Percentiles rank a stretch among this genome's conserved stretches.
These are phyloP conservation scores for Eucalyptus marginata DNA, from an alignment of 345 rosid genomes.

Conservation along the genomic window DNA sequence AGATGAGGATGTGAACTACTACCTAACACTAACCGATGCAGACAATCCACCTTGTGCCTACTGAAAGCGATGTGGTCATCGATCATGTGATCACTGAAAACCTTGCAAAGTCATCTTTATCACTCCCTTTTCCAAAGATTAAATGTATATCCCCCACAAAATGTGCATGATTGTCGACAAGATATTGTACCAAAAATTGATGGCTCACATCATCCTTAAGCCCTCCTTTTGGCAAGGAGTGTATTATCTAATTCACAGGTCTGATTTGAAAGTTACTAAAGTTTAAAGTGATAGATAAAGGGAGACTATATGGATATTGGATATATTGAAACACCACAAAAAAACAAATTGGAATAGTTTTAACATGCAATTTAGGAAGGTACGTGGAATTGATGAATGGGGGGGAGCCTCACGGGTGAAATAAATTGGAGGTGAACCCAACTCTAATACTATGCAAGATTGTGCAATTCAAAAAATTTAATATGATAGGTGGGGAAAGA, in stretches of 20 bases:
- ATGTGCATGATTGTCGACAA: background rate
- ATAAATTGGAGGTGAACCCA: background rate
- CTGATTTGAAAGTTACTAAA: background rate
- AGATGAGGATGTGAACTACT: background rate
- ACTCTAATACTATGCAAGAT: background rate
- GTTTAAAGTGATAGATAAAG: background rate
- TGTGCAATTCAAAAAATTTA: background rate
- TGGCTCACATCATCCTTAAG: background rate
- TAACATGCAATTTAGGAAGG: background rate
- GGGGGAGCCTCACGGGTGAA: background rate
- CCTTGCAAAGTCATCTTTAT: background rate
- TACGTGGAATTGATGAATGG: rapidly evolving
- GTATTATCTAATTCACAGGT: background rate
- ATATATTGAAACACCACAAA: background rate
- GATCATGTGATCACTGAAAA: background rate
- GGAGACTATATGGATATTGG: background rate
- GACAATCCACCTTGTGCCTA: background rate
- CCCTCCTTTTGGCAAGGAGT: background rate
- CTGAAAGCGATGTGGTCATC: background rate
- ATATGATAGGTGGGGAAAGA: background rate
- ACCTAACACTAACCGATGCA: background rate
- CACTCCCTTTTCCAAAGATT: background rate
- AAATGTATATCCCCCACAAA: background rate
- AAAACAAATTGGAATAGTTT: background rate
- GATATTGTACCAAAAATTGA: background rate